Evolutionary conservation across 768 basidiomycete genomes (phyloP).

Genomic region (Rhodosporidiobolus odoratus): DNA sequence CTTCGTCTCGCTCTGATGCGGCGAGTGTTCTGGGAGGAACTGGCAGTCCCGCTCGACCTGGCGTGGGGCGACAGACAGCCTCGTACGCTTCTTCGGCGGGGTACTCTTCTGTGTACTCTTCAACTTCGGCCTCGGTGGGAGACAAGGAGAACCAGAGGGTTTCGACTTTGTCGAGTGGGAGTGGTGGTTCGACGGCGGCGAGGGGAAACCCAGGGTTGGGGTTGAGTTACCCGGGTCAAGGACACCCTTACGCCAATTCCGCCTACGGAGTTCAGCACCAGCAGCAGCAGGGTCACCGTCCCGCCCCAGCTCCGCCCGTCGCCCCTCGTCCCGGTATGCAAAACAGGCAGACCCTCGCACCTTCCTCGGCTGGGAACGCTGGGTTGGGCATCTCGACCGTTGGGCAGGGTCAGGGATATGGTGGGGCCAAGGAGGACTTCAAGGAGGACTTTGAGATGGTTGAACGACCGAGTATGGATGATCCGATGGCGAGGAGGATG

Average conservation of each 20-base stretch:
- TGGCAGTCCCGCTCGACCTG: conserved; percentile 1
- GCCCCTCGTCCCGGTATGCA: conserved; percentile 15
- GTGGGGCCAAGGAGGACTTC: neutral
- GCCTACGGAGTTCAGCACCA: neutral
- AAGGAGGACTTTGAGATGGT: conserved; percentile 30
- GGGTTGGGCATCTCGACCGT: neutral
- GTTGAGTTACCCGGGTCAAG: conserved; percentile 14
- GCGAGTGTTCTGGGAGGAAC: no score
- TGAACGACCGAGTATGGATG: conserved; percentile 30
- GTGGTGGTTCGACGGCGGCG: neutral
- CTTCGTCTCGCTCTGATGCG: conserved; percentile 8
- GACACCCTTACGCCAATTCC: no score
- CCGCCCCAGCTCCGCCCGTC: conserved; percentile 8
- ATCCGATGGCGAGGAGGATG: conserved; percentile 17
- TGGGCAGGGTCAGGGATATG: neutral
- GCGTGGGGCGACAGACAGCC: conserved; percentile 6
- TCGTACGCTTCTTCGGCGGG: neutral
- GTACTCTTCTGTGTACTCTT: neutral
- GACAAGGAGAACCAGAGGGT: conserved; percentile 33
- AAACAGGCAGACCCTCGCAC: neutral
- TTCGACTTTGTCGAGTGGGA: neutral
- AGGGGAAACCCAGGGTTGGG: conserved; percentile 22
- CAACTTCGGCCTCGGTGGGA: neutral
- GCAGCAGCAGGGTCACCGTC: neutral
- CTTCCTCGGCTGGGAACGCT: neutral